Evolutionary conservation across 2,329 filamentous ascomycete genomes (phyloP), one percentile per base, ranked within the genome.

Genomic region (Ophiostoma sp.): DNA sequence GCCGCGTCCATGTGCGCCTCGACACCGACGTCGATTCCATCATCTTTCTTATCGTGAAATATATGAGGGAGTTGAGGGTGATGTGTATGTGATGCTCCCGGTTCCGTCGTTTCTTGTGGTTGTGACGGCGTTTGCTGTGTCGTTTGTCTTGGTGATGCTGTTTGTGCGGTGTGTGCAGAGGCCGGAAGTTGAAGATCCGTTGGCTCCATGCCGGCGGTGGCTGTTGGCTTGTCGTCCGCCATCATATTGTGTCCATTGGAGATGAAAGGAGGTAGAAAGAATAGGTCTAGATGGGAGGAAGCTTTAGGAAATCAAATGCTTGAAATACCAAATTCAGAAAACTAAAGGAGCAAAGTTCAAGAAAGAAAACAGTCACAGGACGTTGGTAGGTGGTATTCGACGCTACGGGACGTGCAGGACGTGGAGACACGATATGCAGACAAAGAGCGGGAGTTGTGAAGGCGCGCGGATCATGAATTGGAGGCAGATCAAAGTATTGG

Each of bases 161-260:
- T 0, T 59, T 59, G 55, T 31, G 22, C 19, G 15, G 9, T 25
- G 33, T 15, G 3, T 22, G 61, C 9, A 12, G 61, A 42, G 9
- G 61, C 19, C 39, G 61, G 61, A 42, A 68, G 64, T 50, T 50
- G 64, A 68, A 68, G 64, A 68, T 33, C 42, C 42, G n/a, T 45
- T 36, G 22, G 42, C 42, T 31, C 42, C 22, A 22, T 33, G 42
- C 5, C 42, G 64, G 22, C 42, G 15, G 15, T 25, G 64, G 12
- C n/a, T 64, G 12, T 64, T 19, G 61, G 61, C 22, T n/a, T 36
- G 17, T 36, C 57, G 15, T 36, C 36, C 7, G 36, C 36, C 61
- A 42, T 64, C 19, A 64, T 64, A n/a, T n/a, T 4, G 31, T 5
- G 64, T 28, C 17, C 39, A 68, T 68, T 15, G 36, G 4, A 1